Base-by-base conservation (phyloP, 495 filamentous ascomycete genomes). In the Paragyromitra xinjiangensis region DNA sequence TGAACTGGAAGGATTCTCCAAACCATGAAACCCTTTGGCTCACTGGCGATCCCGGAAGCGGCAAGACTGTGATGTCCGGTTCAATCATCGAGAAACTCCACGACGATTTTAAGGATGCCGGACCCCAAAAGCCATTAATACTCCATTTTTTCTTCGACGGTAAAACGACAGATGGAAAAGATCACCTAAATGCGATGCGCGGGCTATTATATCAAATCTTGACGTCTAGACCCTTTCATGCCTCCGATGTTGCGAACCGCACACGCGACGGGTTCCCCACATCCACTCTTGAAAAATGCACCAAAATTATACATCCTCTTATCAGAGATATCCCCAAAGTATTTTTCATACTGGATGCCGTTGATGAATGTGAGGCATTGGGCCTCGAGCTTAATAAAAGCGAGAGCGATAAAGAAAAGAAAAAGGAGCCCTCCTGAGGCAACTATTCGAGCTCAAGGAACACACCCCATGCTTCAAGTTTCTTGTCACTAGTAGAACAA, bases 101-200 rank as follows among this genome's bases (percentile, higher is more conserved):
- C 12, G 4, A 22, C 0, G 45, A 40, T 14, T 37, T 29, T 9
- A 37, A 6, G n/a, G 8, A 8, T 3, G 7, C 11, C 4, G 2
- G 24, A 8, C 12, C 24, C 24, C 3, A 19, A 3, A 53, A 22
- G 29, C 29, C 45, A 67, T 4, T 53, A 5, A 40, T 67, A 22
- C n/a, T 67, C 0, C 44, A 53, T 19, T 67, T 37, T 51, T 67
- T 40, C 16, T 34, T 51, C 16, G 64, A 67, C 29, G 45, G 64
- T 16, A 67, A 67, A 65, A 24, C 42, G 1, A 50, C 24, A 6
- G 64, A 19, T 1, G 14, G 16, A 22, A 22, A 14, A 14, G 37
- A 67, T 53, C 45, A 19, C 16, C 29, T 24, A 11, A 67, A 67
- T n/a, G 1, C 16, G 11, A n/a, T 67, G 14, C 16, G 45, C 3